Percentiles rank a stretch among this genome's conserved stretches.
Evolutionary conservation across 1,284 basidiomycete genomes (phyloP).

Genomic region (Cutaneotrichosporon spelunceum): DNA sequence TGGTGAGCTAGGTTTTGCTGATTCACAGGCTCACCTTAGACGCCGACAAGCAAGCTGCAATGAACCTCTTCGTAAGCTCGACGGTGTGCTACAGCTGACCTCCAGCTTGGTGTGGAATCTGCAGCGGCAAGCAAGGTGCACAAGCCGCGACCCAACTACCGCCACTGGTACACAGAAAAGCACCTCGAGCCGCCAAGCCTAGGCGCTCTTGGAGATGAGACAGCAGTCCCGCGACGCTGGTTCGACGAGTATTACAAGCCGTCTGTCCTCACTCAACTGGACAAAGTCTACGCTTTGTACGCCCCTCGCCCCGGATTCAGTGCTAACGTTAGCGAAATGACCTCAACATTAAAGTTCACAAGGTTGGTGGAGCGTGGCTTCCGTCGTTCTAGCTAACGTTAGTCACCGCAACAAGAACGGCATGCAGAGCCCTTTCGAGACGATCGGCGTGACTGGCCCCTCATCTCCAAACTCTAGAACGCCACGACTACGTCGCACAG

Average conservation of each 20-base stretch:
- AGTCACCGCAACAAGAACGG: conserved; percentile 38
- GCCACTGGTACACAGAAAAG: conserved; percentile 70
- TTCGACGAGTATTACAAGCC: conserved; percentile 92
- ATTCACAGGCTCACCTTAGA: conserved; percentile 56
- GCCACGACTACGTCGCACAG: conserved; percentile 30
- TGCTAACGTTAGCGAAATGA: conserved; percentile 22
- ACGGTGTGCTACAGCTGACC: neutral
- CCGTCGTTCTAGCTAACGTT: conserved; percentile 25
- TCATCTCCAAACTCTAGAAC: conserved; percentile 5
- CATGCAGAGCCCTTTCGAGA: conserved; percentile 45
- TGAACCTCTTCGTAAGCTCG: conserved; percentile 74
- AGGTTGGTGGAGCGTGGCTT: conserved; percentile 25
- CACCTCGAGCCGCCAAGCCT: conserved; percentile 61
- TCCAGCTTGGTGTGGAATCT: conserved; percentile 65
- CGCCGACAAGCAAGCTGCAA: conserved; percentile 95
- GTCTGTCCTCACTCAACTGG: conserved; percentile 51
- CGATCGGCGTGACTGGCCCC: neutral
- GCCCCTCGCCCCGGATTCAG: conserved; percentile 10
- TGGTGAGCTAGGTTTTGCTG: conserved; percentile 54
- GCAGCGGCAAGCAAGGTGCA: neutral
- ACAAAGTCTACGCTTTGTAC: conserved; percentile 62
- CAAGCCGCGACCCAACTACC: conserved; percentile 51
- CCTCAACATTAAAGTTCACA: conserved; percentile 26
- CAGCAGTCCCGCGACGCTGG: conserved; percentile 58
- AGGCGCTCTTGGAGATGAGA: conserved; percentile 25